phyloP scores from a whole-genome alignment of 768 basidiomycete species.

The Agrocybe pediades region DNA sequence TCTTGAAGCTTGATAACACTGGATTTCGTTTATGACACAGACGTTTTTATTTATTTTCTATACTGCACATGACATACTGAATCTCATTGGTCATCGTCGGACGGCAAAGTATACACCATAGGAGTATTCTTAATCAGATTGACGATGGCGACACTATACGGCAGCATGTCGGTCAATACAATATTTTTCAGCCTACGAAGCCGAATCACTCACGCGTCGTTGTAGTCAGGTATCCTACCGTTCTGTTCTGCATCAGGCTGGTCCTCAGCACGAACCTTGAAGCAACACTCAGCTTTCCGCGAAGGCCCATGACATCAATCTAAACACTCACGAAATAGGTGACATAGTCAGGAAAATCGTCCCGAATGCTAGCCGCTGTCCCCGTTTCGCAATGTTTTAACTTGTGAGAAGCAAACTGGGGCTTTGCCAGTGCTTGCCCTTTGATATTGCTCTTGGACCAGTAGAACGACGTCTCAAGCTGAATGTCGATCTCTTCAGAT shows the following conservation, averaged over 20 bases:
- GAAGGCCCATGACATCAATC: background rate
- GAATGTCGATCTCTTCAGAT: background rate
- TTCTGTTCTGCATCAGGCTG: background rate
- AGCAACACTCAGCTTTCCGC: no score
- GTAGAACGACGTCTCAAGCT: background rate
- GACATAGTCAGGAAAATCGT: background rate
- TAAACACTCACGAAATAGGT: background rate
- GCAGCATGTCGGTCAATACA: background rate
- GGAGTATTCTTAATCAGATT: slow-evolving; percentile 1
- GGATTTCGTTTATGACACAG: no score
- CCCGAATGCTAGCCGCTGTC: background rate
- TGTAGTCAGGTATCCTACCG: background rate
- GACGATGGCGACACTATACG: background rate
- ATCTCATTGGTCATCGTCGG: no score
- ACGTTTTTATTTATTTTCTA: no score
- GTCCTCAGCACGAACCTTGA: background rate
- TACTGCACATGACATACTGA: no score
- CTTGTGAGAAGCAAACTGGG: background rate
- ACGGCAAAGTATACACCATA: background rate
- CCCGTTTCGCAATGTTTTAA: background rate
- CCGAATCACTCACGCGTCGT: background rate
- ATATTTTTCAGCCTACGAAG: background rate
- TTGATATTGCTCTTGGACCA: background rate
- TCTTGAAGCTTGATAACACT: no score
- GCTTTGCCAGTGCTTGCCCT: background rate